A percentile compares a stretch with the other conserved stretches of the same genome.
phyloP scores from a whole-genome alignment of 208 protist species.

The Leishmania lainsoni region DNA sequence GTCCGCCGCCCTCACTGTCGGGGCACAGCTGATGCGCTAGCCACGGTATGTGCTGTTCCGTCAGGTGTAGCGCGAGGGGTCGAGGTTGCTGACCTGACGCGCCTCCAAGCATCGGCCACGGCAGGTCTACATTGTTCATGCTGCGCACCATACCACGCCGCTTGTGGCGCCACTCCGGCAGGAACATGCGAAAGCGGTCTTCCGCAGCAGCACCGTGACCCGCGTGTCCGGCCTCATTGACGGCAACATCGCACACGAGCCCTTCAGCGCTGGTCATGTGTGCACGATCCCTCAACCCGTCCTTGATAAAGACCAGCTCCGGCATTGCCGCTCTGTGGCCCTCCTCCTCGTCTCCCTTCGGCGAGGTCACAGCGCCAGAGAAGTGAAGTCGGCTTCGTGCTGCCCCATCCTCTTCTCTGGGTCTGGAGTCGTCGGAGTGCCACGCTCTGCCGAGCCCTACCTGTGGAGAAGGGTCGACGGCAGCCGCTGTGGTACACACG shows the following conservation, averaged over 20 bases:
- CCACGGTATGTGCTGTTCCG: slow-evolving; percentile 59
- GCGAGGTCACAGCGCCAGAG: background rate
- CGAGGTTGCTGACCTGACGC: slow-evolving; percentile 19
- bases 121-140: slow-evolving; percentile 30
- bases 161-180: background rate
- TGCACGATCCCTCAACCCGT: background rate
- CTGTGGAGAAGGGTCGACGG: background rate
- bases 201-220: background rate
- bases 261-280: background rate
- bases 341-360: background rate
- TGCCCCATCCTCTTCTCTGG: background rate
- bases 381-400: background rate
- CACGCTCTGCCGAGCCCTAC: background rate
- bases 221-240: background rate
- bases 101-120: slow-evolving; percentile 29
- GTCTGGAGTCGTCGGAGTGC: background rate
- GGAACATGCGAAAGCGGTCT: background rate
- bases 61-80: slow-evolving; percentile 53
- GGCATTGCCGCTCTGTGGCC: background rate
- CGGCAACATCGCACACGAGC: background rate
- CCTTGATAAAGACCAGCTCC: background rate
- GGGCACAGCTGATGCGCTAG: slow-evolving; percentile 41
- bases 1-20: slow-evolving; percentile 28
- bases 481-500: background rate
- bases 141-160: slow-evolving; percentile 20